Evolutionary conservation across 768 basidiomycete genomes (phyloP), one percentile per base, ranked within the genome.

Genomic region (Lentinula aciculospora): DNA sequence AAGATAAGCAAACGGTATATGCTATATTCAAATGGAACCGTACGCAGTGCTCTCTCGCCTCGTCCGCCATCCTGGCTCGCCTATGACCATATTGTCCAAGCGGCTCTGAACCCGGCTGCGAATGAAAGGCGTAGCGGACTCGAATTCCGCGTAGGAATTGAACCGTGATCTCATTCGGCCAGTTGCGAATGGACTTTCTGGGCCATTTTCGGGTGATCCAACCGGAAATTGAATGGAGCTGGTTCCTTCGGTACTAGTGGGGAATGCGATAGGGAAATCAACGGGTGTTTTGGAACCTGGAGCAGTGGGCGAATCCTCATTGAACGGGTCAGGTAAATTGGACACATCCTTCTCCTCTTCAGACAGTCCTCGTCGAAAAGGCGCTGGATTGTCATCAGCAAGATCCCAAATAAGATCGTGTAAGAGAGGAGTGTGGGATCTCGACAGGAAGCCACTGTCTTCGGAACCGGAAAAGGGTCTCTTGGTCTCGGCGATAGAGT

Each of bases 31-130:
- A 49, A 4, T 77, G 19, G 36, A n/a, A 34, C 17, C 92, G 71
- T 67, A 94, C 92, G 90, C 91, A 28, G 91, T 93, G 63, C 92
- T 94, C 71, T 95, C 92, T 49, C 91, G 80, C 63, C 93, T 77
- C 10, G 86, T 91, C 51, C 94, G 78, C 94, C 94, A 96, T 4
- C 88, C 89, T 31, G 85, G 77, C 63, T 93, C 90, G 2, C 77
- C 65, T 19, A 68, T 77, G 31, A 73, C 68, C 42, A 83, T 69
- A 56, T 69, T 76, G 60, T 90, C 87, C 49, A 92, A 70, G 51
- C 89, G 78, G 67, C 92, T 93, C 59, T 88, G 90, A 7, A 86
- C 90, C 45, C 92, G 84, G 69, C 91, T 94, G 49, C 92, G 81
- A 62, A 92, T 86, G 69, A 92, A 92, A 10, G 90, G 89, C 4